Evolutionary conservation across 805 yeast genomes (phyloP), one percentile per base, ranked within the genome.

Genomic region (Teunomyces funiuensis): DNA sequence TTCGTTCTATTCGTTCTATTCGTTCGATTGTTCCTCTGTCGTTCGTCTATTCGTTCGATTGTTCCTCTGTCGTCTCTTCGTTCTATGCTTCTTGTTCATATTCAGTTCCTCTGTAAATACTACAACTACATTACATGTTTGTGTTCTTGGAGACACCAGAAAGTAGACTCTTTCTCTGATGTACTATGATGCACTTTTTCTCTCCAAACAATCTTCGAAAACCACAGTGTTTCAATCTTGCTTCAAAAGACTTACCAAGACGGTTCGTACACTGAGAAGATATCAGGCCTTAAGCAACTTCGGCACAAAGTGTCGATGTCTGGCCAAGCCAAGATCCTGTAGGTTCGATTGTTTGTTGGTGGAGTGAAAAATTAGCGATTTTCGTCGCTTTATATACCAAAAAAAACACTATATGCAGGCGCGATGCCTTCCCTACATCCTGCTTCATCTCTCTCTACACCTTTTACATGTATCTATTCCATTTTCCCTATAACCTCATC

Each of bases 71-170:
- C n/a, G n/a, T n/a, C n/a, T n/a, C n/a, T n/a, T n/a, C n/a, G n/a
- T n/a, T n/a, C n/a, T n/a, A n/a, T n/a, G n/a, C n/a, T n/a, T n/a
- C n/a, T n/a, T n/a, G n/a, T n/a, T n/a, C n/a, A n/a, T n/a, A n/a
- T n/a, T n/a, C n/a, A n/a, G n/a, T n/a, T n/a, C n/a, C n/a, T n/a
- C n/a, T n/a, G n/a, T n/a, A 3, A 20, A 14, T 14, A 15, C 37
- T 37, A 29, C 30, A 28, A 14, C 23, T n/a, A 13, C 26, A 36
- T 38, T 22, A 28, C 29, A 56, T 70, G 74, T 70, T 46, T 60
- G 75, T 70, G 73, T 57, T 65, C 71, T 66, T 69, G 75, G 75
- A 70, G 75, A 70, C 75, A 67, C 74, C 74, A 61, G 64, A 44
- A 43, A 44, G 43, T 46, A 22, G 37, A 23, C 28, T 11, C 41